phyloP scores from a whole-genome alignment of 176 grass and related monocot species.

The Saccharum spontaneum region DNA sequence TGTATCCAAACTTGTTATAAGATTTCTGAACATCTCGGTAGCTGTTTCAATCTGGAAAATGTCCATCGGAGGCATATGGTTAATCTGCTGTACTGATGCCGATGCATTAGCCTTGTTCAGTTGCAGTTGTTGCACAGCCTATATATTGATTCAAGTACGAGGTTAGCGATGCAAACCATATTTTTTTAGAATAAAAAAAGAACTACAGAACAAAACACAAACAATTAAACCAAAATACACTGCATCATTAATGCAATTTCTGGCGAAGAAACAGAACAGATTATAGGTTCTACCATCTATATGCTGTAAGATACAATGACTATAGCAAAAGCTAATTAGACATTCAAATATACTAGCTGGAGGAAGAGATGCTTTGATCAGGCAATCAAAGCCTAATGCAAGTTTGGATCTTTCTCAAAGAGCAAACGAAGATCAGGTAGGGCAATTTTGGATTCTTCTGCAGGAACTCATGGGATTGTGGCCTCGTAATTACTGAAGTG shows the following conservation, averaged over 20 bases:
- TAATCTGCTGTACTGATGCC: slow-evolving; percentile 64
- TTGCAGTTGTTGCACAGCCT: slow-evolving; percentile 82
- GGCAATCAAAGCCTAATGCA: neutral
- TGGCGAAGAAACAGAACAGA: neutral
- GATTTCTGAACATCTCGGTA: slow-evolving; percentile 68
- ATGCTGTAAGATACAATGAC: neutral
- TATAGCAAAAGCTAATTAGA: neutral
- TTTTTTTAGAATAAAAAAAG: neutral
- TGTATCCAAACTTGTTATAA: slow-evolving; percentile 72
- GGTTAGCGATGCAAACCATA: slow-evolving; percentile 2
- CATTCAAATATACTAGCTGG: neutral
- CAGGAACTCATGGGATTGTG: neutral
- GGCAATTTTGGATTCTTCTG: neutral
- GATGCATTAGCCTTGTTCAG: slow-evolving; percentile 47
- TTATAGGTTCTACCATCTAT: neutral
- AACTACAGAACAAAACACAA: neutral
- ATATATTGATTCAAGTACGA: slow-evolving; percentile 1
- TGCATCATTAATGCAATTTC: neutral
- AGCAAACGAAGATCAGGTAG: neutral
- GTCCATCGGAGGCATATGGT: slow-evolving; percentile 56
- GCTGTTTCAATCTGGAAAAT: slow-evolving; percentile 74
- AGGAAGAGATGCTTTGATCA: neutral
- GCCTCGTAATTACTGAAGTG: neutral
- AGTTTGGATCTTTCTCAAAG: neutral
- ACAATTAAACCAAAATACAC: neutral